Base-by-base conservation (phyloP, 169 alveolate species). In the Eimeria falciformis region DNA sequence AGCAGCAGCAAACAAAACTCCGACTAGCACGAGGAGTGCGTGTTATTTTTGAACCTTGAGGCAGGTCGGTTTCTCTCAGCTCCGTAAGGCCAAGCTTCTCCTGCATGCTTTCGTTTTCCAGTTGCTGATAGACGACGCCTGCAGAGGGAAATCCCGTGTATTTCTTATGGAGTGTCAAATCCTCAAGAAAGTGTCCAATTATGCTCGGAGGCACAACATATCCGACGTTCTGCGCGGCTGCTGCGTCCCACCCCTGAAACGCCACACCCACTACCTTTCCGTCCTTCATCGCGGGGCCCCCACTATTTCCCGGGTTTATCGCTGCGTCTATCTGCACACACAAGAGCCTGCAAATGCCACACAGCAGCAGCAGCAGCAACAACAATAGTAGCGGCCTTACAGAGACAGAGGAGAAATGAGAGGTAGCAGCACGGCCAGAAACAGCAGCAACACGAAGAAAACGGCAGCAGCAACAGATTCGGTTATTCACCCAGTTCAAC, bases 301-400 rank as follows among this genome's bases (percentile, higher is more conserved):
- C 98, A 43, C 97, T 94, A 91, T 97, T 97, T 43, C 98, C 98
- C 0, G 98, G 97, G 78, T 97, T 97, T 79, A 97, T 96, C 46
- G 98, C 98, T 1, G 98, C 98, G 90, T 97, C 98, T 40, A 97
- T 97, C 91, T 97, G 98, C 45, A 95, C 97, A 81, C 97, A 94
- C 53, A 97, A 90, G 71, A 97, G 92, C n/a, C 97, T 96, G 82
- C 43, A 40, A 9, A 62, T 21, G 56, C 18, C 62, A 40, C 43
- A 47, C 40, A 12, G 56, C 14, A 40, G 82, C 82, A 71, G 17
- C 82, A 33, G 33, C 82, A 71, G 33, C 82, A 33, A 17, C 82
- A 71, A 71, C 33, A 27, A 33, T 27, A 3, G 25, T 33, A 0
- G 37, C 53, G 56, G 3, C 78, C 27, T 7, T 33, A 5, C 56